Evolutionary conservation across 495 filamentous ascomycete genomes (phyloP).

Genomic region (Mytilinidion resinicola): DNA sequence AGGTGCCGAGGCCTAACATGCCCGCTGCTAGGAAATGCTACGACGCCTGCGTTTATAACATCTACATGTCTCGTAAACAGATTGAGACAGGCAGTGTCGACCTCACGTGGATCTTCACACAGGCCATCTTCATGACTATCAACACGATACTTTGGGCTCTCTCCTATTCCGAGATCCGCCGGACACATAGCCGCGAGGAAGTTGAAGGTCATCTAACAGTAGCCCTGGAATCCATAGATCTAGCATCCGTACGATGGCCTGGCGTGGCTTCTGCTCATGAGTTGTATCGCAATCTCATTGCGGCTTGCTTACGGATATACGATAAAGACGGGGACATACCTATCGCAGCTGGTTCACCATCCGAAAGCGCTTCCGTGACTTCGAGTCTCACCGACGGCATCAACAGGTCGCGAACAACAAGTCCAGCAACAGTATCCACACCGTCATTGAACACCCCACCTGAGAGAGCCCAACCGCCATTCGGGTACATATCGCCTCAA

Average conservation of each 20-base stretch:
- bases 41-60: conserved; percentile 71
- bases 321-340: conserved; percentile 56
- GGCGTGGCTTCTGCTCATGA: conserved; percentile 76
- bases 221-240: conserved; percentile 66
- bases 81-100: conserved; percentile 68
- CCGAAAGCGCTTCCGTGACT: conserved; percentile 28
- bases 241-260: conserved; percentile 78
- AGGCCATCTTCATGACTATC: conserved; percentile 77
- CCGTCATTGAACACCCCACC: conserved; percentile 28
- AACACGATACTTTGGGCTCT: conserved; percentile 85
- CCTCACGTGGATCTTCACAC: conserved; percentile 85
- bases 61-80: conserved; percentile 69
- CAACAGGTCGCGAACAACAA: conserved; percentile 32
- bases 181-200: conserved; percentile 58
- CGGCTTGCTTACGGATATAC: conserved; percentile 77
- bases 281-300: conserved; percentile 72
- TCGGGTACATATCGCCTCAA: conserved; percentile 30
- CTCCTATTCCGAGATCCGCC: conserved; percentile 75
- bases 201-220: conserved; percentile 63
- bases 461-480: conserved; percentile 23
- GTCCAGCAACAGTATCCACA: conserved; percentile 33
- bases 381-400: conserved; percentile 25
- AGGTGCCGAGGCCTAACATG: conserved; percentile 74
- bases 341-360: conserved; percentile 55
- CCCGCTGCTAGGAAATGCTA: conserved; percentile 71